A percentile compares a stretch with the other conserved stretches of the same genome.
Evolutionary conservation across 2,329 filamentous ascomycete genomes (phyloP).

Genomic region (Teratosphaeria gauchensis): DNA sequence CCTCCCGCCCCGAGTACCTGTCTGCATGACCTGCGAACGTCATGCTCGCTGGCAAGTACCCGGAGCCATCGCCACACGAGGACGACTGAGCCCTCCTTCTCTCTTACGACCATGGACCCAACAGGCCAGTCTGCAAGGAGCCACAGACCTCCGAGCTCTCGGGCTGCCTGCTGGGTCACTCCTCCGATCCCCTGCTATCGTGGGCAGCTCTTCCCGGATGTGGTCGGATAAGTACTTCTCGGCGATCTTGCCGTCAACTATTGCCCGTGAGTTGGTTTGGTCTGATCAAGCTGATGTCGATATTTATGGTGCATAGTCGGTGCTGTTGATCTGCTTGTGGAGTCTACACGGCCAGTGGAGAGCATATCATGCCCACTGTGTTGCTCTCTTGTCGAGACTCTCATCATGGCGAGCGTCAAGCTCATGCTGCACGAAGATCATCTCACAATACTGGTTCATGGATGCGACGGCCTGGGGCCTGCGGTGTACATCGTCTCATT

Average conservation of each 20-base stretch:
- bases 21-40: background rate
- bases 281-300: background rate
- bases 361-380: background rate
- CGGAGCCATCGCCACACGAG: background rate
- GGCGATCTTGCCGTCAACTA: background rate
- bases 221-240: background rate
- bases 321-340: background rate
- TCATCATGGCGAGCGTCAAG: background rate
- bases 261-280: background rate
- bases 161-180: background rate
- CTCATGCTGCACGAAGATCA: background rate
- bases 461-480: background rate
- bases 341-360: background rate
- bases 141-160: background rate
- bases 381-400: background rate
- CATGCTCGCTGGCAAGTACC: background rate
- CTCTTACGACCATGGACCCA: background rate
- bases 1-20: background rate
- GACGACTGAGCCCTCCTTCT: background rate
- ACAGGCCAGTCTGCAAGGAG: background rate
- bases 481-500: background rate
- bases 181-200: background rate
- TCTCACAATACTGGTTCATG: background rate
- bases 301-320: background rate
- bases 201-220: background rate